Evolutionary conservation across 345 rosid species (phyloP), one percentile per base, ranked within the genome.

Genomic region (Abelmoschus esculentus): DNA sequence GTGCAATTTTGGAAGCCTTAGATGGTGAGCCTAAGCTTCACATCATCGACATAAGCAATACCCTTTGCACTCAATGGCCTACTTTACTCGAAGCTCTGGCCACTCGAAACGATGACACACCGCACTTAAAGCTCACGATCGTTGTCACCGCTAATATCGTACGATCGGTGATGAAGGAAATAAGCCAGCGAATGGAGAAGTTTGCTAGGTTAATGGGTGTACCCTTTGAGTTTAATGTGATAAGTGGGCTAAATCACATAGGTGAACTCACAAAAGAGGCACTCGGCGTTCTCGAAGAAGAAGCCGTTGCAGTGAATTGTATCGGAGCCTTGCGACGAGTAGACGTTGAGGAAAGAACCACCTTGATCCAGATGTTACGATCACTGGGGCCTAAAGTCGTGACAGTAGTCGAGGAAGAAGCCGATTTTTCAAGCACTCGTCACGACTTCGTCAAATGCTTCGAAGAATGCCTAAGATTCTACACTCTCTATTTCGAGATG

Each of bases 61-160:
- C 90, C n/a, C 86, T 89, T 73, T 89, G 96, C 79, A 89, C 96
- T 13, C 96, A 89, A 70, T 89, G 96, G 96, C 96, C 96, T n/a
- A 89, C 91, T 47, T 60, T 89, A 58, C 75, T 89, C 2, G 96
- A 89, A 77, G 77, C 91, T 65, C 72, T 87, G 55, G 91, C 96
- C 62, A 87, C 90, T n/a, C 82, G 87, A 76, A 81, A 76, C 58
- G 90, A 85, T 26, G 96, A 85, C 58, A 89, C 96, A 0, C 91
- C 96, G 0, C 82, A 56, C n/a, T 70, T 89, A 54, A 89, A 83
- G 82, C 90, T 89, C 78, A 89, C 96, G 0, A 84, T 87, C 3
- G 86, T 89, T 26, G 87, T 84, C 2, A 82, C 88, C 4, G 84
- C 82, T 1, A 82, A 56, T 68, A 63, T 81, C 0, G 83, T 70